Evolutionary conservation across 345 rosid genomes (phyloP), one percentile per base, ranked within the genome.

Genomic region (Iberis pinnata): DNA sequence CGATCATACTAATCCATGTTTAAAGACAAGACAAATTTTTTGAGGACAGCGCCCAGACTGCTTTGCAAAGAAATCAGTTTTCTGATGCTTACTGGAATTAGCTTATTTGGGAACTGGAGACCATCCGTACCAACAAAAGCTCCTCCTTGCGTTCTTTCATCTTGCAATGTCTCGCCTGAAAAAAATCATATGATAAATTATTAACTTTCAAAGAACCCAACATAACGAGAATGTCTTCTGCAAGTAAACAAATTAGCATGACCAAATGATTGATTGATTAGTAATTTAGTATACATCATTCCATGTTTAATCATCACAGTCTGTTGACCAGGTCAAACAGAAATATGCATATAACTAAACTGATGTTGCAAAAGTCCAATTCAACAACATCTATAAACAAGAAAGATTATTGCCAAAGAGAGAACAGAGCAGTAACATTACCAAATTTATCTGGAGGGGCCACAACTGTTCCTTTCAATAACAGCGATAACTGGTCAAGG

Each of bases 391-490:
- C 43, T 36, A 41, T 4, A 20, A 25, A 27, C 35, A 51, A 38
- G 29, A 46, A 46, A 27, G 2, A 27, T 32, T 53, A 10, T 45
- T 53, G 51, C 42, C 36, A 39, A 22, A 32, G 43, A 54, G 39
- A 54, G 45, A 52, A 16, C 18, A 38, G 33, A 40, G 53, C 41
- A 47, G 52, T 22, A 60, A 54, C 33, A 25, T 72, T 80, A 89
- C 97, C 97, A 78, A 83, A 89, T 73, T 89, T 89, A 72, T 89
- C 97, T 0, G 95, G 95, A 78, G 97, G 95, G 19, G 97, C 95
- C 67, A 89, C 93, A 50, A 86, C 95, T 48, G 97, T 81, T 64
- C 97, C 95, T 81, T 89, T 83, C 72, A 89, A 55, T 42, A 89
- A 76, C 74, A 86, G 65, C 0, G 94, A 89, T 73, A 89, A 71